phyloP scores from a whole-genome alignment of 257 asterid genomes.

The Salvia hispanica region DNA sequence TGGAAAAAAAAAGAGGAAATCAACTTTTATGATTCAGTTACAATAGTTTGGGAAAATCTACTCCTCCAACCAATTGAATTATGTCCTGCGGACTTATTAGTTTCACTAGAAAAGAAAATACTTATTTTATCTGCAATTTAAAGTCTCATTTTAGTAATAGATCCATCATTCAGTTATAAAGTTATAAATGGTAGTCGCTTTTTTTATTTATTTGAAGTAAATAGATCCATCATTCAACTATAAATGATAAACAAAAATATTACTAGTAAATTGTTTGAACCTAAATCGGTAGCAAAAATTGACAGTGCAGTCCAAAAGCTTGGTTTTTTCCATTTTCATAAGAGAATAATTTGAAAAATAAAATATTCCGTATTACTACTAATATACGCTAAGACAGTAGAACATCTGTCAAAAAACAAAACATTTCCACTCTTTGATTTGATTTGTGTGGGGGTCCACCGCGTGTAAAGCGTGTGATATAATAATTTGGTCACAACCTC shows the following conservation, averaged over 20 bases:
- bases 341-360: neutral
- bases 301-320: neutral
- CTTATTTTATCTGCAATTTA: no score
- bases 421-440: no score
- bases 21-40: neutral
- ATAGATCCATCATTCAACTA: no score
- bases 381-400: neutral
- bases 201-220: no score
- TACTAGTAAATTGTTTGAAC: constrained; percentile 6
- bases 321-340: neutral
- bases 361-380: neutral
- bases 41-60: neutral
- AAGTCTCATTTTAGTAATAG: no score
- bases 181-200: no score
- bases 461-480: constrained; percentile 25
- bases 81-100: no score
- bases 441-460: neutral
- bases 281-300: neutral
- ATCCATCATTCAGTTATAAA: no score
- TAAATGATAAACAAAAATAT: neutral
- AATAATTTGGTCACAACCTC: neutral
- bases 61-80: no score
- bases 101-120: no score
- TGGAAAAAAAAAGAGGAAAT: neutral
- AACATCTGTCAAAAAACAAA: neutral